Evolutionary conservation across 371 early-diverging fungal species (phyloP).

Genomic region (Rhizopus stolonifer): DNA sequence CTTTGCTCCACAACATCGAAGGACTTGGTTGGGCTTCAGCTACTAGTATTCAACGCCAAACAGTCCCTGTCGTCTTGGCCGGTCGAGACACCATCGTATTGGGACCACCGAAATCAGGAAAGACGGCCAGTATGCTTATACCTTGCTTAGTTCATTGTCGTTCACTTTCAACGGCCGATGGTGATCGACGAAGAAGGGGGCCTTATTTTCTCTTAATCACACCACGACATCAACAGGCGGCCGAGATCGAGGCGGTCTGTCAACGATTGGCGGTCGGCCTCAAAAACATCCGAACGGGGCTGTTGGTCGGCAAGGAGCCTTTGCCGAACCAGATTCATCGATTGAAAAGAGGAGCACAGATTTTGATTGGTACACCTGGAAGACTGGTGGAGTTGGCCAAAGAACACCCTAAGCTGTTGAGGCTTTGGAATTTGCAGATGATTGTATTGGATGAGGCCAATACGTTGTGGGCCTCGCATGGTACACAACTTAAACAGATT

Average conservation of each 20-base stretch:
- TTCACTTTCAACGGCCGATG: slow-evolving; percentile 41
- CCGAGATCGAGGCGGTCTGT: slow-evolving; percentile 49
- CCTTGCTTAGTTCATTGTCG: slow-evolving; percentile 55
- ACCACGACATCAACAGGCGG: slow-evolving; percentile 58
- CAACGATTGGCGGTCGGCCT: slow-evolving; percentile 47
- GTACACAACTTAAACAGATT: slow-evolving; percentile 48
- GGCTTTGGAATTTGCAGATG: slow-evolving; percentile 50
- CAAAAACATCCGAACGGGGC: slow-evolving; percentile 53
- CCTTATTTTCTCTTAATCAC: slow-evolving; percentile 60
- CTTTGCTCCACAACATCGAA: slow-evolving; percentile 40
- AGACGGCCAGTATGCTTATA: slow-evolving; percentile 56
- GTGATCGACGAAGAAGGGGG: slow-evolving; percentile 37
- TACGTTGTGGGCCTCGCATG: slow-evolving; percentile 56
- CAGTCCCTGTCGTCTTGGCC: slow-evolving; percentile 62
- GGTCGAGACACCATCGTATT: slow-evolving; percentile 70
- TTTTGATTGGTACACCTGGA: slow-evolving; percentile 63
- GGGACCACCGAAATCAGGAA: slow-evolving; percentile 71
- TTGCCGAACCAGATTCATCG: slow-evolving; percentile 54
- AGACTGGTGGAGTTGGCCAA: slow-evolving; percentile 51
- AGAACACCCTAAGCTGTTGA: slow-evolving; percentile 39
- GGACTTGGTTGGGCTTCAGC: slow-evolving; percentile 47
- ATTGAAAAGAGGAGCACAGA: slow-evolving; percentile 56
- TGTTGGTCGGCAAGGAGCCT: slow-evolving; percentile 58
- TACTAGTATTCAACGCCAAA: slow-evolving; percentile 66
- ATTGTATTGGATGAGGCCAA: slow-evolving; percentile 66